A percentile compares a stretch with the other conserved stretches of the same genome.
Evolutionary conservation across 805 yeast species (phyloP).

Genomic region (Clavispora carvajalis): DNA sequence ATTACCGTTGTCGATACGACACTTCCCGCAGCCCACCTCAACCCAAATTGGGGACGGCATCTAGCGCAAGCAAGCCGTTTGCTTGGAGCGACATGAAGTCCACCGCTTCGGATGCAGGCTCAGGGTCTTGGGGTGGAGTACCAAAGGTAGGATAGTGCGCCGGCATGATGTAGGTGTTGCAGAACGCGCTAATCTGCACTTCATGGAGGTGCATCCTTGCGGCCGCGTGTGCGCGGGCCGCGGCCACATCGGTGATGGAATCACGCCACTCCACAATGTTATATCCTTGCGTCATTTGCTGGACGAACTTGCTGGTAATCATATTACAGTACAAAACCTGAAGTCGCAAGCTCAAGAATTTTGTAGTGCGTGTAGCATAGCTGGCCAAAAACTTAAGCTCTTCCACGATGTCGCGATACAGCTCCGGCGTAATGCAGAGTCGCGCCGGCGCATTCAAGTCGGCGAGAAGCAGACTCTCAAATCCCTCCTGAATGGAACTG

Average conservation of each 20-base stretch:
- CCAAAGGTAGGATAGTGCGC: slow-evolving; percentile 10
- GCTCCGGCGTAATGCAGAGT: slow-evolving; percentile 10
- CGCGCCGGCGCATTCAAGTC: slow-evolving; percentile 17
- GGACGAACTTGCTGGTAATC: slow-evolving; percentile 21
- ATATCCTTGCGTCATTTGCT: slow-evolving; percentile 19
- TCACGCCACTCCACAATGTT: slow-evolving; percentile 24
- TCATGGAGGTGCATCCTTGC: slow-evolving; percentile 21
- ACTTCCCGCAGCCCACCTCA: neutral
- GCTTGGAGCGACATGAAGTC: slow-evolving; percentile 7
- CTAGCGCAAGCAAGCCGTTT: slow-evolving; percentile 9
- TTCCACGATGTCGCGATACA: slow-evolving; percentile 10
- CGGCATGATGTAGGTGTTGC: slow-evolving; percentile 8
- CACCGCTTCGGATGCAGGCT: slow-evolving; percentile 4
- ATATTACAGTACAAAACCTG: slow-evolving; percentile 24
- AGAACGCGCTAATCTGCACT: slow-evolving; percentile 17
- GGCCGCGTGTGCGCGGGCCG: slow-evolving; percentile 18
- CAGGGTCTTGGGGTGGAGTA: slow-evolving; percentile 1
- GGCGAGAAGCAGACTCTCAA: slow-evolving; percentile 21
- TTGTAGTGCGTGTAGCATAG: slow-evolving; percentile 27
- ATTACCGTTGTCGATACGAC: too few species aligned
- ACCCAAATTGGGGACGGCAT: slow-evolving; percentile 7
- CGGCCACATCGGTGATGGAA: slow-evolving; percentile 21
- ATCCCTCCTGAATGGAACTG: slow-evolving; percentile 24
- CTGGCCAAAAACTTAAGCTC: slow-evolving; percentile 20
- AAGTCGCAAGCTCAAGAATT: slow-evolving; percentile 26